Percentiles rank a stretch among this genome's conserved stretches.
These are phyloP conservation scores for Amanita polypyramis DNA, from an alignment of 768 basidiomycete genomes.

Conservation along the genomic window DNA sequence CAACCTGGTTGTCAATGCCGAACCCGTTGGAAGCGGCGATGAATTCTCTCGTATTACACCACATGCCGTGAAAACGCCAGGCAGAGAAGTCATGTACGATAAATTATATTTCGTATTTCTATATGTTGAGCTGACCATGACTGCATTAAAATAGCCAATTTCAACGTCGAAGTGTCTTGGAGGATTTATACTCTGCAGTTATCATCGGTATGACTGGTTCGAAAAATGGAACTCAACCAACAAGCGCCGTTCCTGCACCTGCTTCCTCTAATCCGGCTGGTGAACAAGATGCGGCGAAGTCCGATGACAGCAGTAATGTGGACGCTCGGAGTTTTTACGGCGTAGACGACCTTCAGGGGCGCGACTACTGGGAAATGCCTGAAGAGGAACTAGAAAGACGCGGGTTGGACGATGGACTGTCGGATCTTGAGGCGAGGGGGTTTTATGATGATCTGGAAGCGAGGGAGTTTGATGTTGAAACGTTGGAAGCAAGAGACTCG, in stretches of 20 bases:
- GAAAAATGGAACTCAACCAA: too few relatives aligned
- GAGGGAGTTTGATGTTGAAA: not conserved
- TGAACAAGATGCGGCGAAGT: too few relatives aligned
- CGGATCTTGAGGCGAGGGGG: not conserved
- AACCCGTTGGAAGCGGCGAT: not conserved
- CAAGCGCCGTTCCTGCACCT: too few relatives aligned
- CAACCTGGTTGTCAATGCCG: not conserved
- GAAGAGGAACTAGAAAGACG: not conserved
- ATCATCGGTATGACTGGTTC: not conserved
- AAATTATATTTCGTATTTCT: not conserved
- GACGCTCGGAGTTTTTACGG: not conserved
- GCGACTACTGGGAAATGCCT: not conserved
- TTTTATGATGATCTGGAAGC: not conserved
- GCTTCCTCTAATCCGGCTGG: too few relatives aligned
- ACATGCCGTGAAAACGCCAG: not conserved
- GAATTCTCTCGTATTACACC: not conserved
- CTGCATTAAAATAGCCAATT: not conserved
- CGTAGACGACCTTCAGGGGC: not conserved
- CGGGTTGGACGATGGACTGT: not conserved
- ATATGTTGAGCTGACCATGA: not conserved
- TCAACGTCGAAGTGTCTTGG: not conserved
- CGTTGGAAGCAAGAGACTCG: constrained; percentile 1
- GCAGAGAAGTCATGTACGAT: not conserved
- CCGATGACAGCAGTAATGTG: too few relatives aligned
- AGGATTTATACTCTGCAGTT: not conserved